Base-by-base conservation (phyloP, 83 land plant species). In the Thuja plicata region DNA sequence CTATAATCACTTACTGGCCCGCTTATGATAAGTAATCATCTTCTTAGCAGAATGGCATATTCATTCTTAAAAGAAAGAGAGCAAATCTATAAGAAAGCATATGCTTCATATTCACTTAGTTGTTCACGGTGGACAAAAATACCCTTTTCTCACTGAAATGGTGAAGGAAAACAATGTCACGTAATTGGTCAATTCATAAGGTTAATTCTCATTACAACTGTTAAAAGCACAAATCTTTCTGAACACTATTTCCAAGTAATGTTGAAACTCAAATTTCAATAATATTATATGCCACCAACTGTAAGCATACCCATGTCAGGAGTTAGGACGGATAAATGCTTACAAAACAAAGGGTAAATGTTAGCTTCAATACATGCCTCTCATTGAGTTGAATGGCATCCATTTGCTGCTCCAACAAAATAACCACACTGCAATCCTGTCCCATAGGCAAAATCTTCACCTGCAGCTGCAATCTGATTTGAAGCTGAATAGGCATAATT, bases 341-440 rank as follows among this genome's bases (percentile, higher is more conserved):
- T 76, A 76, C 40, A 76, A 35, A 43, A 43, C 45, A 3, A 43
- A 76, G 79, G 79, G 15, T 76, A 76, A 76, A 76, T 76, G 50
- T 12, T 80, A 80, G n/a, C 48, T 81, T 52, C 46, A 41, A 41
- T 80, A 80, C 24, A 80, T 80, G 21, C 84, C 50, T 43, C n/a
- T 81, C 50, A 41, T 81, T 81, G 50, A 24, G 90, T 90, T 37
- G 84, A 50, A 85, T 90, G 91, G 41, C 91, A 92, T 27, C 89
- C 90, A 57, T 84, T 90, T 52, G 90, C 11, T 38, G 82, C 91
- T 2, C 91, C 94, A 46, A 90, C 88, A 27, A 93, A 86, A 87
- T 93, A 92, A 48, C 74, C 87, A 88, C 91, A 91, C 8, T 83
- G 91, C 6, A 73, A 76, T 48, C 52, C 46, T 12, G 78, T 57